Evolutionary conservation across 352 stramenopile species (phyloP), one percentile per base, ranked within the genome.

Genomic region (Phytophthora ramorum): DNA sequence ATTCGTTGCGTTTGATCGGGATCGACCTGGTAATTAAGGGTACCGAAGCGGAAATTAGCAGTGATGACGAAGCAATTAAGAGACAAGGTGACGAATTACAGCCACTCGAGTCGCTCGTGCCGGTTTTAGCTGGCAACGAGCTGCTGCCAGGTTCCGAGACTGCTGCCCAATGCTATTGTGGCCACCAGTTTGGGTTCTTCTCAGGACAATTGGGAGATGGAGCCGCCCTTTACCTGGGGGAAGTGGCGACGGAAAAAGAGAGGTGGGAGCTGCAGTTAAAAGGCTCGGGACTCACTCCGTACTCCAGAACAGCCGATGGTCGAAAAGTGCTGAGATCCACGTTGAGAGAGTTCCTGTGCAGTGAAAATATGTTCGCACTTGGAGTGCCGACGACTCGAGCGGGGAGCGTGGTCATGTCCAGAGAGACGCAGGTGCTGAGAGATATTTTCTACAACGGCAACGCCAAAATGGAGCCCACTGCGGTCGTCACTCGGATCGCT

Each of bases 191-290:
- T 58, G 92, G 92, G 12, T 93, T 89, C 54, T 98, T 97, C 53
- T 96, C 91, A 4, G 91, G 91, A 1, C 92, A 98, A 76, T 78
- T 98, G 49, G 93, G 93, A 44, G 93, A 98, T 61, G 93, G 93
- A 37, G 90, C 89, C 2, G 92, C 93, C 7, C 81, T 97, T 44
- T 97, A 95, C 69, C 63, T 98, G 13, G 93, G 91, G 22, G 91
- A 97, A 71, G 78, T 96, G 30, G 76, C 91, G 34, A 59, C 63
- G 41, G 55, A 51, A n/a, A 51, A 72, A 7, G 52, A 72, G 47
- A 64, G 89, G 12, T 98, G 90, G 72, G 97, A 99, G 77, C 73
- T 99, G 47, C 97, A 99, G 73, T 78, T 99, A 13, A 99, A 99
- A 66, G 97, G 98, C 8, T 95, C 91, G 1, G 98, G 98, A 0